Conservation (phyloP, 2,329 filamentous ascomycete genomes). For the Aureobasidium sp. region DNA sequence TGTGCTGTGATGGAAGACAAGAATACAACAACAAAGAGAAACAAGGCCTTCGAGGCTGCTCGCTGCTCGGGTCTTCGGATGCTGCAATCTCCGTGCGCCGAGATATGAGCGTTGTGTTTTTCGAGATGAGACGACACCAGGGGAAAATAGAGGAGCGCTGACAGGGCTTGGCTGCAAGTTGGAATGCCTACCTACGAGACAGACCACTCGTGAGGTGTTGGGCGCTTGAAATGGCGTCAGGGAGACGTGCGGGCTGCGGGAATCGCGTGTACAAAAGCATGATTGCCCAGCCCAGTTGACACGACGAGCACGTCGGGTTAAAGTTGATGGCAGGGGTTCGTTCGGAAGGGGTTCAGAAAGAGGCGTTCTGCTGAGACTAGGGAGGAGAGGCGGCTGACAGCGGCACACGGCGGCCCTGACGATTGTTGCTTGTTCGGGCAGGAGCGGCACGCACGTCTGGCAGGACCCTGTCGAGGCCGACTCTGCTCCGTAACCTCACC, state of each 20-base stretch:
- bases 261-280: constrained; percentile 6
- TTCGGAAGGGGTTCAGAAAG: background rate
- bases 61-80: constrained; percentile 1
- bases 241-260: background rate
- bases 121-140: background rate
- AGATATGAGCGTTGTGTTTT: constrained; percentile 12
- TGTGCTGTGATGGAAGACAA: too few relatives aligned
- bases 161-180: background rate
- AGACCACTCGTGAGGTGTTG: background rate
- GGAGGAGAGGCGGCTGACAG: constrained; percentile 1
- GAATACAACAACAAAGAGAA: background rate
- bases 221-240: background rate
- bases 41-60: background rate
- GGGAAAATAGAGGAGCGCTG: background rate
- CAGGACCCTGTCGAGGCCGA: background rate
- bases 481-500: constrained; percentile 3
- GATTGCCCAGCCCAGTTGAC: background rate
- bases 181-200: background rate
- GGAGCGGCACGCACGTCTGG: background rate
- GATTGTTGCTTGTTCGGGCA: constrained; percentile 1
- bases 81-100: constrained; percentile 5
- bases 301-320: constrained; percentile 1
- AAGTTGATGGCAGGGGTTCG: constrained; percentile 10
- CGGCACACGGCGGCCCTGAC: background rate
- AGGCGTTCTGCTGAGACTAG: constrained; percentile 5